phyloP scores from a whole-genome alignment of 2,329 filamentous ascomycete genomes.

The Talaromyces sp. region DNA sequence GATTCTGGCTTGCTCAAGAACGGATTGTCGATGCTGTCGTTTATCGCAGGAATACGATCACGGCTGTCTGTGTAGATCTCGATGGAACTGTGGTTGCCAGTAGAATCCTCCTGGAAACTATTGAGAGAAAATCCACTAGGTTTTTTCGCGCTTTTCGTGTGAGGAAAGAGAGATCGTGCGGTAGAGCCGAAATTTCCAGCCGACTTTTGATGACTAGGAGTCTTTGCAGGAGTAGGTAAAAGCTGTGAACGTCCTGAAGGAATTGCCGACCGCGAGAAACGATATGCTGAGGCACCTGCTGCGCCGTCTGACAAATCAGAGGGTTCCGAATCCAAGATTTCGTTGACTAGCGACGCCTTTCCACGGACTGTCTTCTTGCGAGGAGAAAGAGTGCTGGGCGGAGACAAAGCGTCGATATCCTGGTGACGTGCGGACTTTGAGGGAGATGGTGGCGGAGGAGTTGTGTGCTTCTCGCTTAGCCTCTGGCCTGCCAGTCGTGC shows the following conservation, averaged over 20 bases:
- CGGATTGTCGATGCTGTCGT: constrained; percentile 51
- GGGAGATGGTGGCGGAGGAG: constrained; percentile 28
- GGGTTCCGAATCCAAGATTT: constrained; percentile 18
- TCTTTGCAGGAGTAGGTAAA: constrained; percentile 59
- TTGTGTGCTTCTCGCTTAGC: constrained; percentile 23
- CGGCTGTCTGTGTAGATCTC: constrained; percentile 60
- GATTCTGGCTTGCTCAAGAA: constrained; percentile 45
- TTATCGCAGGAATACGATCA: constrained; percentile 53
- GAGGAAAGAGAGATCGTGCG: constrained; percentile 52
- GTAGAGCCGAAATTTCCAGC: constrained; percentile 41
- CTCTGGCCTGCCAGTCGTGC: constrained; percentile 36
- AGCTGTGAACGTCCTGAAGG: constrained; percentile 32
- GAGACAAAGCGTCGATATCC: constrained; percentile 25
- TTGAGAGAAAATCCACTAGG: constrained; percentile 43
- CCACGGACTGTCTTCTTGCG: constrained; percentile 23
- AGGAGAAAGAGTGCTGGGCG: constrained; percentile 27
- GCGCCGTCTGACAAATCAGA: constrained; percentile 22
- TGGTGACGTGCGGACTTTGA: constrained; percentile 17
- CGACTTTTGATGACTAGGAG: constrained; percentile 52
- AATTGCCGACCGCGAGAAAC: constrained; percentile 26
- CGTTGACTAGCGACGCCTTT: constrained; percentile 16
- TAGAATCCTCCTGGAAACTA: constrained; percentile 35
- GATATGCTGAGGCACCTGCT: constrained; percentile 22
- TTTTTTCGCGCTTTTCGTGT: constrained; percentile 44
- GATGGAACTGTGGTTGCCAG: constrained; percentile 38